A percentile compares a stretch with the other conserved stretches of the same genome.
Conservation (phyloP, 352 stramenopile genomes). For the Pythium grandisporangium region DNA sequence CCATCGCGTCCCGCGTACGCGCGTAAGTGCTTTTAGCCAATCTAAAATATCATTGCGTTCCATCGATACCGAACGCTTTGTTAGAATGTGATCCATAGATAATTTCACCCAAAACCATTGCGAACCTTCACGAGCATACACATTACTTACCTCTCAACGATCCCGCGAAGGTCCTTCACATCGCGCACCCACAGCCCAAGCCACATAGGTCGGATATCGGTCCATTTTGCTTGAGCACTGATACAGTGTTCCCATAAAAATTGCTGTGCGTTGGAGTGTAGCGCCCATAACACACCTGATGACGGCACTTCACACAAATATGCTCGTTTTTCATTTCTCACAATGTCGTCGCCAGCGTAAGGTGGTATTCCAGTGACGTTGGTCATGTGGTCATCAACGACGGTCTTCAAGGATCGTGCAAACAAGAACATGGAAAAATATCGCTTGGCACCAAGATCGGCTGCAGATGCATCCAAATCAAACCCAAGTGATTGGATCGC, state of each 20-base stretch:
- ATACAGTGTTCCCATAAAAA: conserved; percentile 72
- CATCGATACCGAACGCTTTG: no score
- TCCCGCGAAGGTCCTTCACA: conserved; percentile 46
- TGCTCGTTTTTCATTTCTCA: conserved; percentile 2
- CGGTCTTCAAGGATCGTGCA: conserved; percentile 35
- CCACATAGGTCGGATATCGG: conserved; percentile 58
- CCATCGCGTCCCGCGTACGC: conserved; percentile 60
- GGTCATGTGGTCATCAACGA: conserved; percentile 15
- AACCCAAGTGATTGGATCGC: conserved; percentile 66
- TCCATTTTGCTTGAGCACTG: conserved; percentile 44
- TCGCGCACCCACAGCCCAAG: conserved; percentile 76
- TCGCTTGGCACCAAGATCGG: conserved; percentile 65
- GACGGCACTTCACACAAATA: conserved; percentile 48
- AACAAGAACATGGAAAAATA: conserved; percentile 72
- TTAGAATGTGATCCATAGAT: no score
- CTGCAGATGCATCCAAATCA: conserved; percentile 64
- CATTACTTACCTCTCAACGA: conserved; percentile 45
- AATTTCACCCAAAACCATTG: not conserved
- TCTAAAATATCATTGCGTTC: no score
- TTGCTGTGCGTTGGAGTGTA: conserved; percentile 77
- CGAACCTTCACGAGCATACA: not conserved
- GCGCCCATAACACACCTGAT: conserved; percentile 64
- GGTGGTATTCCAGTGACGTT: conserved; percentile 12
- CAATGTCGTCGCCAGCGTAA: conserved; percentile 6
- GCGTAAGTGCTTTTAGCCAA: conserved; percentile 63